Evolutionary conservation across 2,329 filamentous ascomycete species (phyloP), one percentile per base, ranked within the genome.

Genomic region (Emergomyces orientalis): DNA sequence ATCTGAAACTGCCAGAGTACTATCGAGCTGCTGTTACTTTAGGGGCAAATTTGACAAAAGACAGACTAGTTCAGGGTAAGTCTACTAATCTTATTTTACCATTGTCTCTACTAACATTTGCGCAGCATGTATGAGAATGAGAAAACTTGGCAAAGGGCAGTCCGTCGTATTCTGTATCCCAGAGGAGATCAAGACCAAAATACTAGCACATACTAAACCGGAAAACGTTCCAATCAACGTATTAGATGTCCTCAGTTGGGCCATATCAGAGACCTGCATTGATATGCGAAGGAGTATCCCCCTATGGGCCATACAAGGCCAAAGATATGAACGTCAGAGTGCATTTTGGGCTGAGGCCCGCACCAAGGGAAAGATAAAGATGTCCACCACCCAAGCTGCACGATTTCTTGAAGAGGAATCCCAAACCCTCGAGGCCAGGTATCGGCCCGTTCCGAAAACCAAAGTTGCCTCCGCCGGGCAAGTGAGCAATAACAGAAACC

Each of bases 21-120:
- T 87, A 86, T 66, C 77, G 84, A 0, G 89, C 88, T 0, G 85
- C 84, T 0, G 84, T 91, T 0, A 91, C 87, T 0, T 71, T 93
- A 0, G 88, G 88, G 0, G 78, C 85, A 0, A 76, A 78, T 3
- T 66, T 90, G 1, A 87, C 84, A 0, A 92, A 91, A 65, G 89
- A 92, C 64, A 76, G 81, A 17, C 70, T 90, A 0, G 83, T 86
- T 0, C 88, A 91, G 80, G 86, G 85, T 85, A 75, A 69, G 76
- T 66, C 75, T 90, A 11, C 71, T 70, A 0, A 79, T 77, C 0
- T 82, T 78, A 52, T 63, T 74, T 0, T 81, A 88, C 61, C 91
- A 90, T 65, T 65, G n/a, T 70, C 0, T 47, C 65, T 67, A 54
- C 65, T 67, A 61, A 67, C 13, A 52, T 61, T 55, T 62, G 45